Base-by-base conservation (phyloP, 495 filamentous ascomycete genomes). In the Lepraria neglecta region DNA sequence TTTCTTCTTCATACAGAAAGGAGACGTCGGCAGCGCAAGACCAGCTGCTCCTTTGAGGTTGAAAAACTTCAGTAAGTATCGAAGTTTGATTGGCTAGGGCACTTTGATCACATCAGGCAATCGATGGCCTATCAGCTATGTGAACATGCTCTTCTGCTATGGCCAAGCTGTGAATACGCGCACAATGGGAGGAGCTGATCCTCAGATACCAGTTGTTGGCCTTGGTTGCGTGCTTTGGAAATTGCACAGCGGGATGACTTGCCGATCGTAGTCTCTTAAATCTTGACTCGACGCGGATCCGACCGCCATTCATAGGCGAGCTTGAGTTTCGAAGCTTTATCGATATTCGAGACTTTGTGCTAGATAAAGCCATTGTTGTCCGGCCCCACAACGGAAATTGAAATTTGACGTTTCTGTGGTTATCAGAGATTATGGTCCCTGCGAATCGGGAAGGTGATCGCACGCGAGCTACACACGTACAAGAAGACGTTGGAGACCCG, bases 1-100 rank as follows among this genome's bases (percentile, higher is more conserved):
- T n/a, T 35, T 54, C 51, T n/a, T 35, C 17, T 28, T 54, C 51
- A 33, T 54, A 54, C 31, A 52, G 28, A 52, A 52, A 52, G 48
- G 48, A 31, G 48, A 3, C 6, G 3, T 17, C 15, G 14, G 7
- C 28, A 12, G 28, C 28, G 48, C 48, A 52, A 52, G 48, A 30
- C 30, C 48, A 35, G 28, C n/a, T 35, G 50, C 50, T 54, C 19
- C 51, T 54, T 38, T 38, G 51, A 33, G 51, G 51, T 33, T 12
- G 9, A 12, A 19, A 11, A n/a, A 35, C 30, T 38, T 3, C 51
- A 54, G 7, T 28, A n/a, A 35, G 51, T 19, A 38, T 54, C 30
- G 17, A 24, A 19, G 31, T 35, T 33, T 35, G 15, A 54, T 54
- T 35, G 31, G 51, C 30, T 54, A 31, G 1, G 51, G 33, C 27